Evolutionary conservation across 306 rosid species (phyloP), one percentile per base, ranked within the genome.

Genomic region (Cajanus cajan): DNA sequence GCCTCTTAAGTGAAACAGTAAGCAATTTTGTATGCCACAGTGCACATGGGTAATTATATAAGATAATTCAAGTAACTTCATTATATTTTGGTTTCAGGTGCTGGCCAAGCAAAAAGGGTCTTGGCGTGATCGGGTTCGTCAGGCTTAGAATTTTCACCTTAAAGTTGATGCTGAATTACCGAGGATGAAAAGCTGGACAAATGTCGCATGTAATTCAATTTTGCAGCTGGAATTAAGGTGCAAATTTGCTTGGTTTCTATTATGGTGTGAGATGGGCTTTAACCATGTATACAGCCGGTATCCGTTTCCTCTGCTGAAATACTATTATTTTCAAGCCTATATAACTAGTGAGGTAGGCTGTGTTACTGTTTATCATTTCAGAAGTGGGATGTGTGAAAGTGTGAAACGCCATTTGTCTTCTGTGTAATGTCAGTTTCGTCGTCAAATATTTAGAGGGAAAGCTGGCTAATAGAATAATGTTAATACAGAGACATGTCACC

Each of bases 41-140:
- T 21, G 18, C 10, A 4, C 52, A 8, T 51, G 14, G 66, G 40
- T 73, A 39, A 40, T 24, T 36, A 15, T 77, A 68, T n/a, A 61
- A 55, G 59, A 54, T 67, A 36, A 63, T 54, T 62, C 22, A 36
- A 31, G 41, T 81, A 63, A 78, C 55, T 54, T 45, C 43, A 70
- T 55, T 73, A 41, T 39, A 80, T 74, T 66, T 66, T 72, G 59
- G 52, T 57, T 80, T 75, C 78, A 92, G 98, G 94, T 91, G 54
- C 91, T 92, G 74, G 94, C 94, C 40, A 92, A 84, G 81, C 91
- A 82, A 79, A 94, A 88, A 83, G 94, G 96, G 18, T 92, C 95
- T 24, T 95, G 98, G 98, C 97, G 98, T 10, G 98, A 95, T 34
- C 92, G 97, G 54, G 94, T 91, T 87, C 93, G 91, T 13, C 79